phyloP scores from a whole-genome alignment of 2,329 filamentous ascomycete species.

The Pezicula rhizophila region DNA sequence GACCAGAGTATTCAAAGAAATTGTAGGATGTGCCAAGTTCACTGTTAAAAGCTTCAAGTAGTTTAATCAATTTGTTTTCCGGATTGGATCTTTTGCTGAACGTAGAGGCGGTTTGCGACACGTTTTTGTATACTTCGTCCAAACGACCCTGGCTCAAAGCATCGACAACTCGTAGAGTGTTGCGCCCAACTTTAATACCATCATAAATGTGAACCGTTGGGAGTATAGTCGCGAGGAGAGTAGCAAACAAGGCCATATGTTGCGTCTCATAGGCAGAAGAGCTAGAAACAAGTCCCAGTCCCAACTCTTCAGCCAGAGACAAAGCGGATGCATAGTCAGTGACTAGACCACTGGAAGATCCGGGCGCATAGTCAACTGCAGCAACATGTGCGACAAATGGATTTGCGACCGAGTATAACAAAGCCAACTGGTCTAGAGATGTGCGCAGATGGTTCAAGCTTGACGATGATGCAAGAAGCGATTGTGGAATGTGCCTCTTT shows the following conservation, averaged over 20 bases:
- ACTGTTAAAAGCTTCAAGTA: slow-evolving; percentile 73
- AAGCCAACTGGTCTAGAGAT: slow-evolving; percentile 84
- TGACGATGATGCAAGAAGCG: slow-evolving; percentile 78
- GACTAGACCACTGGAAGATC: slow-evolving; percentile 63
- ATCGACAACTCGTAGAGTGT: slow-evolving; percentile 77
- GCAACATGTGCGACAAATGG: slow-evolving; percentile 91
- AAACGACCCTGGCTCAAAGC: slow-evolving; percentile 69
- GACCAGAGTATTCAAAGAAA: slow-evolving; percentile 90
- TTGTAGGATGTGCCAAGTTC: slow-evolving; percentile 92
- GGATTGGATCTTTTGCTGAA: slow-evolving; percentile 65
- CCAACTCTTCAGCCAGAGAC: slow-evolving; percentile 80
- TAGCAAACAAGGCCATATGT: slow-evolving; percentile 90
- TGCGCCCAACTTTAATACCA: slow-evolving; percentile 74
- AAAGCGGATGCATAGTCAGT: slow-evolving; percentile 81
- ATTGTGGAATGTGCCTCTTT: slow-evolving; percentile 88
- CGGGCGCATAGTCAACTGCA: slow-evolving; percentile 74
- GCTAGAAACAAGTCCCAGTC: slow-evolving; percentile 78
- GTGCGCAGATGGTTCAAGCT: slow-evolving; percentile 74
- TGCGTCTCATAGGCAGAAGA: slow-evolving; percentile 85
- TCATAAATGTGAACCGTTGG: slow-evolving; percentile 89
- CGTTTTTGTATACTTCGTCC: slow-evolving; percentile 60
- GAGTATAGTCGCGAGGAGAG: slow-evolving; percentile 68
- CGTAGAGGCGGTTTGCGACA: slow-evolving; percentile 55
- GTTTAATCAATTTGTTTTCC: slow-evolving; percentile 64
- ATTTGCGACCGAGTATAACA: slow-evolving; percentile 86